Base-by-base conservation (phyloP, 2,329 filamentous ascomycete genomes). In the Fusarium buxicola region DNA sequence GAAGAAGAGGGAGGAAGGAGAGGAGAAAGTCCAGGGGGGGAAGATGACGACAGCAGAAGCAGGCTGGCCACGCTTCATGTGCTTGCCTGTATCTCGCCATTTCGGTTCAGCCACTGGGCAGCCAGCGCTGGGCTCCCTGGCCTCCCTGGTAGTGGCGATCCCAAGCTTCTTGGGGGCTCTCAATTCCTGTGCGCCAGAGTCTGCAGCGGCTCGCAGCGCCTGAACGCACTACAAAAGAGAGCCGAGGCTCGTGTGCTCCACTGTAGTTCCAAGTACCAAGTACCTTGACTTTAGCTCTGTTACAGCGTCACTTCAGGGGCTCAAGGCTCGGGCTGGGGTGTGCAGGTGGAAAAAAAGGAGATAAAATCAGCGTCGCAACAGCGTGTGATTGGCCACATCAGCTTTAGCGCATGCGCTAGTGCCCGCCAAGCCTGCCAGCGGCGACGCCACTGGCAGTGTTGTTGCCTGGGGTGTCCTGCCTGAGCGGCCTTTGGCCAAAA, bases 401-500 rank as follows among this genome's bases (percentile, higher is more conserved):
- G 52, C 56, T 58, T 71, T 77, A 78, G 77, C 72, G 72, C 65
- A 35, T 25, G 60, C 65, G 66, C 75, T 78, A 75, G 68, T 67
- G 72, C 70, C 72, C 70, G 72, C 74, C 74, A 74, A 75, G 72
- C 71, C 73, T 74, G 69, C 73, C 73, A 76, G 73, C 74, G 69
- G 66, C 75, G 73, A 74, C 78, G 77, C 79, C 78, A 81, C 79
- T 74, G 69, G 71, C 73, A 72, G 74, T 75, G 75, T 74, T 72
- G 77, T 74, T 79, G 78, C 78, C 78, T 80, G 70, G 78, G 75
- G 77, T 70, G 68, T 72, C 71, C 60, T 75, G 76, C 74, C 72
- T 73, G 68, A 74, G 71, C 68, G 69, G 69, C 71, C 72, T 68
- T 65, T 60, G 68, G 65, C 61, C 73, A 83, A 82, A 84, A 84